Percentiles rank a stretch among this genome's conserved stretches.
Conservation (phyloP, 345 rosid species). For the Syzygium oleosum region DNA sequence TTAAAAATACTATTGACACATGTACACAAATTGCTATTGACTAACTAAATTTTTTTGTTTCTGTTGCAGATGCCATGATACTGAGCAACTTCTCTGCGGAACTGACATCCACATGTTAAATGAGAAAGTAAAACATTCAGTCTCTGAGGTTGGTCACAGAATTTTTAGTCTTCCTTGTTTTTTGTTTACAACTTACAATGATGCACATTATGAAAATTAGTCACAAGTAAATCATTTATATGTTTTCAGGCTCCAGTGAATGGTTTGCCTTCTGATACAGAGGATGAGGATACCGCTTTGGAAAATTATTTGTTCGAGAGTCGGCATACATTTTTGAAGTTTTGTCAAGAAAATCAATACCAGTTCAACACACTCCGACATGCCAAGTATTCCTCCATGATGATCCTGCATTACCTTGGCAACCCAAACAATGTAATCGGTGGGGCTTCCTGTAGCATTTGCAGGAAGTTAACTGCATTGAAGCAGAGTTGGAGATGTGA, state of each 20-base stretch:
- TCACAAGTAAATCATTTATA: neutral
- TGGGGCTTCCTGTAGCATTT: conserved; percentile 22
- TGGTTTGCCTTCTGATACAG: conserved; percentile 27
- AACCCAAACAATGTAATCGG: conserved; percentile 4
- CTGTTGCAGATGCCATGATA: conserved; percentile 41
- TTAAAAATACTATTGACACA: neutral
- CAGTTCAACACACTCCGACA: conserved; percentile 57
- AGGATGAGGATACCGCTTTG: conserved; percentile 31
- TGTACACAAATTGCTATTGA: neutral
- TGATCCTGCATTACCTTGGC: conserved; percentile 55
- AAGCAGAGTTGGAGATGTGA: conserved; percentile 22
- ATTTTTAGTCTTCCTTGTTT: neutral
- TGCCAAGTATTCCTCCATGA: conserved; percentile 75
- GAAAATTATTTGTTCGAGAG: conserved; percentile 36
- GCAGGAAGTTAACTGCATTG: conserved; percentile 19
- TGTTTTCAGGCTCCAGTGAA: conserved; percentile 32
- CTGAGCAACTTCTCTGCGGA: conserved; percentile 14
- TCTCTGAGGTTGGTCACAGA: conserved; percentile 33
- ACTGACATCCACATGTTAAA: conserved; percentile 13
- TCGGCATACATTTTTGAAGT: conserved; percentile 41
- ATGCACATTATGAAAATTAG: neutral
- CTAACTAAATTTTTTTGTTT: neutral
- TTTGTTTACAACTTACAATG: neutral
- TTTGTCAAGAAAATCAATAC: conserved; percentile 46
- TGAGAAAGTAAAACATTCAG: conserved; percentile 20